phyloP scores from a whole-genome alignment of 116 monocot genomes.

The Posidonia oceanica region DNA sequence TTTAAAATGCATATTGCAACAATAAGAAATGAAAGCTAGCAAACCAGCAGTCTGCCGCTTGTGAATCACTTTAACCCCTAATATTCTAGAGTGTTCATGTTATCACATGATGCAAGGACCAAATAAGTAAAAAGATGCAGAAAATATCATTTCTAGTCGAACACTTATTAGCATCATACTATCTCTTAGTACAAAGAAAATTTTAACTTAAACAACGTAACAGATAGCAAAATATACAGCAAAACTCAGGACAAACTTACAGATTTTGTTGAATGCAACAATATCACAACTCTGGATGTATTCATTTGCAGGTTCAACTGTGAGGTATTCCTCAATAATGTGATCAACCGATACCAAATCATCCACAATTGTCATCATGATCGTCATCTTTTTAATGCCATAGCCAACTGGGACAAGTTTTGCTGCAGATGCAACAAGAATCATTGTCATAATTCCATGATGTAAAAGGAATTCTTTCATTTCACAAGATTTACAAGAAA shows the following conservation, averaged over 20 bases:
- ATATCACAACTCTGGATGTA: constrained; percentile 74
- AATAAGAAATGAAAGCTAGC: too few species aligned
- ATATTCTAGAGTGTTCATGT: too few species aligned
- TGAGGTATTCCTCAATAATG: constrained; percentile 54
- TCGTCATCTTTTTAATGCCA: constrained; percentile 67
- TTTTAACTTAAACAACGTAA: not conserved
- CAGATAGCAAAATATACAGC: not conserved
- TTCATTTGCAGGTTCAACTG: constrained; percentile 43
- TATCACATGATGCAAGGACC: too few species aligned
- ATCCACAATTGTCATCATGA: constrained; percentile 67
- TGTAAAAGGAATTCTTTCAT: too few species aligned
- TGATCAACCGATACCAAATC: constrained; percentile 57
- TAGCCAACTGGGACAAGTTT: constrained; percentile 62
- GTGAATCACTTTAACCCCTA: too few species aligned
- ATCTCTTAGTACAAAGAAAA: not conserved
- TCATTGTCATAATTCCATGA: not conserved
- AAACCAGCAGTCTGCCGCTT: too few species aligned
- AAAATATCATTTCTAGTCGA: too few species aligned
- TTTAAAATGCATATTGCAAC: too few species aligned
- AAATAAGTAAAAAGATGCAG: too few species aligned
- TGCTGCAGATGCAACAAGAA: constrained; percentile 20
- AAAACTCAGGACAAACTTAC: constrained; percentile 4
- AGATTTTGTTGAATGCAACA: constrained; percentile 78
- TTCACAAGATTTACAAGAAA: not conserved
- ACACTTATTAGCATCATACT: too few species aligned